Evolutionary conservation across 1,284 basidiomycete species (phyloP), one percentile per base, ranked within the genome.

Genomic region (Ustilago shanxiensis): DNA sequence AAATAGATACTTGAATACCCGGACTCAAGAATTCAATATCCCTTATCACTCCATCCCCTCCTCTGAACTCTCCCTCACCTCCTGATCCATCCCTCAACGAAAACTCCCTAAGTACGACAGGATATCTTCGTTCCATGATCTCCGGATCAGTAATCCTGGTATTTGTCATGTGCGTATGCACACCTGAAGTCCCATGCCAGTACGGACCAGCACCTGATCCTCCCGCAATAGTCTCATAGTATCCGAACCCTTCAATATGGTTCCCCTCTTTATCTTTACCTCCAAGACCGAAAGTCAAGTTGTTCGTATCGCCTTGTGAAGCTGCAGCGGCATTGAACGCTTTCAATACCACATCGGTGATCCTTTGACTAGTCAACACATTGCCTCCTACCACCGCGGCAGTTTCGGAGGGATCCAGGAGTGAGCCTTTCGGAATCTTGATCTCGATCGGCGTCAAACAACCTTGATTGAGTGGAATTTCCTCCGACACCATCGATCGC

Each of bases 191-290:
- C 2, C 95, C 95, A 80, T 95, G 91, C 95, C 95, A 98, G 7
- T 88, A 88, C 1, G 93, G 93, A 0, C 95, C 95, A 0, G 95
- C 95, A 2, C 95, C 95, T 6, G 92, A 81, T 3, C 95, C 95
- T 13, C 95, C 95, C 9, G 93, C 93, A 64, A 98, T 96, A 0
- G 93, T 96, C 92, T 97, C 95, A 86, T 97, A 97, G 87, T 96
- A 97, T 1, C 95, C 95, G 91, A 94, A 98, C 18, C 95, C 95
- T 44, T 91, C 83, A 22, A 90, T 71, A 90, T 89, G 76, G 89
- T 90, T 90, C 0, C 93, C 95, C 1, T 93, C 89, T 76, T 90
- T 90, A 83, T 93, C 91, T 86, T 95, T 95, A 6, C 94, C 94
- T 24, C 93, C 94, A 0, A 91, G 89, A 13, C 94, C 94, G 82